These are phyloP conservation scores for Peribolospora kevripleyi DNA, from an alignment of 768 basidiomycete genomes.

Conservation along the genomic window DNA sequence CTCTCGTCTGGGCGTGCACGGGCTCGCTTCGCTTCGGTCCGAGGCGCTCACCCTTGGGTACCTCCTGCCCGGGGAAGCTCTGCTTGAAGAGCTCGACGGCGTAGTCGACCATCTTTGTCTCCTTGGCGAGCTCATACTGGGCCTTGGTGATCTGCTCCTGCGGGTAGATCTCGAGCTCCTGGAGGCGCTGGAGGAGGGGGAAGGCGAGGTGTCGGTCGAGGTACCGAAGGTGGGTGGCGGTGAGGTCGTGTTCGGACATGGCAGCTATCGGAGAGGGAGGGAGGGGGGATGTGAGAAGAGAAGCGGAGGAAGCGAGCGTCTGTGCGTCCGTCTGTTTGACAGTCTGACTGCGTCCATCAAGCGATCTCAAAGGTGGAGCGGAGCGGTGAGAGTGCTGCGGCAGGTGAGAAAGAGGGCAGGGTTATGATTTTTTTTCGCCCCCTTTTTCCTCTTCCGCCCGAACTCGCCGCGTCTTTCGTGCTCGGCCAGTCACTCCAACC, in stretches of 20 bases:
- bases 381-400: too few relatives aligned
- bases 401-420: too few relatives aligned
- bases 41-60: background rate
- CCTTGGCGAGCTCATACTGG: constrained; percentile 91
- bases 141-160: constrained; percentile 57
- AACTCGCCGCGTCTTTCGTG: too few relatives aligned
- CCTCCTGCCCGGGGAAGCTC: constrained; percentile 6
- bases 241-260: constrained; percentile 69
- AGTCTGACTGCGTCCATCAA: too few relatives aligned
- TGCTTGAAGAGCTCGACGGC: constrained; percentile 55
- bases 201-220: constrained; percentile 86
- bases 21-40: background rate
- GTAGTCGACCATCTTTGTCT: constrained; percentile 97
- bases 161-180: constrained; percentile 48
- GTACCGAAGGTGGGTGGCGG: constrained; percentile 69
- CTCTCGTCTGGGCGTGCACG: background rate
- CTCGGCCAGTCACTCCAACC: too few relatives aligned
- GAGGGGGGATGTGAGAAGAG: background rate
- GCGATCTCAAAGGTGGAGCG: too few relatives aligned
- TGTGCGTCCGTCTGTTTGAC: too few relatives aligned
- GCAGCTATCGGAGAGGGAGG: constrained; percentile 2
- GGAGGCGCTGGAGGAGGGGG: constrained; percentile 71
- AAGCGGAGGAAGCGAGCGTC: background rate
- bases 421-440: too few relatives aligned
- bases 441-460: too few relatives aligned